Percentiles rank a stretch among this genome's conserved stretches.
Conservation (phyloP, 139 green algal genomes). For the Chlorella sp. region DNA sequence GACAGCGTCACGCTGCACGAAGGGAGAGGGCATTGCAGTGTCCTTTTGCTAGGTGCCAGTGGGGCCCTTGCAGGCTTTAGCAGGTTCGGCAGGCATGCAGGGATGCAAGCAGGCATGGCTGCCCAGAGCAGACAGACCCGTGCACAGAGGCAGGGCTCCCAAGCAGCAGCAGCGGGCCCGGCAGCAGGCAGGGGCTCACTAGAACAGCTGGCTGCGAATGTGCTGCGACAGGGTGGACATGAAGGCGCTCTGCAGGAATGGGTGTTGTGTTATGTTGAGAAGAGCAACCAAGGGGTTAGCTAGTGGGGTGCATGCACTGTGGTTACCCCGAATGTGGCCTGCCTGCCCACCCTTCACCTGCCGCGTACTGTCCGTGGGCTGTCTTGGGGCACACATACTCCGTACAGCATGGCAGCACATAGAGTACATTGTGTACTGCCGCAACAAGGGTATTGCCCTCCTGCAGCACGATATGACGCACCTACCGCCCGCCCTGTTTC, state of each 20-base stretch:
- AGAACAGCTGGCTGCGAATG: constrained; percentile 32
- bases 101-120: not conserved
- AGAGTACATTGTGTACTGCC: no score
- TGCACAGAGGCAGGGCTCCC: not conserved
- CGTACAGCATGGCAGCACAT: no score
- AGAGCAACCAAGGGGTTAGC: not conserved
- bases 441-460: no score
- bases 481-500: no score
- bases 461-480: no score
- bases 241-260: constrained; percentile 5
- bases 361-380: no score
- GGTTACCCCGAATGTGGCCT: not conserved
- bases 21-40: not conserved
- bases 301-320: not conserved
- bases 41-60: not conserved
- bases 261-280: not conserved
- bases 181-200: constrained; percentile 1
- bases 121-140: no score
- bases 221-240: constrained; percentile 8
- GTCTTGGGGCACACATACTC: no score
- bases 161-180: not conserved
- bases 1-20: constrained; percentile 10
- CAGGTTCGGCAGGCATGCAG: not conserved
- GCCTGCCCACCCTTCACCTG: no score
- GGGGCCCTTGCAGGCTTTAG: not conserved